Conservation (phyloP, 352 stramenopile species). For the Peronospora tabacina region DNA sequence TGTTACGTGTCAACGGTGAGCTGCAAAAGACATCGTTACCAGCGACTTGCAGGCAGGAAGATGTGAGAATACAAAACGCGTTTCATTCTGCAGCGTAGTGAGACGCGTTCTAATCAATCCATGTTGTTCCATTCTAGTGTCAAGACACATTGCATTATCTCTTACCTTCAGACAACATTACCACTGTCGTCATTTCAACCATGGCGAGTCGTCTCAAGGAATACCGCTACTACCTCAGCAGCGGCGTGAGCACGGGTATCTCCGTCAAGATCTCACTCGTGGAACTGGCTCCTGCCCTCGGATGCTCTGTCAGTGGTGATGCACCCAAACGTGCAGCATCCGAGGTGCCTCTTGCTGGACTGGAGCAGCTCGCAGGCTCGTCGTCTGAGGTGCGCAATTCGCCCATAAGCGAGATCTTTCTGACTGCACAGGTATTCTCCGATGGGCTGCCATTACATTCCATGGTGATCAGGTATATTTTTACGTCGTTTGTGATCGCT, state of each 20-base stretch:
- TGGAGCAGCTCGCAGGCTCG: conserved; percentile 54
- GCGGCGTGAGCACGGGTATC: conserved; percentile 70
- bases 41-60: background rate
- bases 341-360: conserved; percentile 25
- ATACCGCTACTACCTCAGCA: conserved; percentile 87
- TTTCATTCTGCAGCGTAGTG: conserved; percentile 1
- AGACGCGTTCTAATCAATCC: background rate
- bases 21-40: too few relatives aligned
- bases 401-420: conserved; percentile 78
- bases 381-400: conserved; percentile 76
- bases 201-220: conserved; percentile 77
- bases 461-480: conserved; percentile 66
- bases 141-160: background rate
- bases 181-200: conserved; percentile 1
- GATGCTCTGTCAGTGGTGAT: conserved; percentile 36
- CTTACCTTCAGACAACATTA: conserved; percentile 3
- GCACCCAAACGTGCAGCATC: conserved; percentile 11
- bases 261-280: conserved; percentile 74
- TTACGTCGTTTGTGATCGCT: background rate
- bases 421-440: conserved; percentile 84
- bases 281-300: conserved; percentile 54
- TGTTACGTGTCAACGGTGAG: background rate
- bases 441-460: conserved; percentile 74
- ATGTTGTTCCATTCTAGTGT: background rate
- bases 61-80: conserved; percentile 2